phyloP scores from a whole-genome alignment of 768 basidiomycete species.

The Leucosporidium scottii region DNA sequence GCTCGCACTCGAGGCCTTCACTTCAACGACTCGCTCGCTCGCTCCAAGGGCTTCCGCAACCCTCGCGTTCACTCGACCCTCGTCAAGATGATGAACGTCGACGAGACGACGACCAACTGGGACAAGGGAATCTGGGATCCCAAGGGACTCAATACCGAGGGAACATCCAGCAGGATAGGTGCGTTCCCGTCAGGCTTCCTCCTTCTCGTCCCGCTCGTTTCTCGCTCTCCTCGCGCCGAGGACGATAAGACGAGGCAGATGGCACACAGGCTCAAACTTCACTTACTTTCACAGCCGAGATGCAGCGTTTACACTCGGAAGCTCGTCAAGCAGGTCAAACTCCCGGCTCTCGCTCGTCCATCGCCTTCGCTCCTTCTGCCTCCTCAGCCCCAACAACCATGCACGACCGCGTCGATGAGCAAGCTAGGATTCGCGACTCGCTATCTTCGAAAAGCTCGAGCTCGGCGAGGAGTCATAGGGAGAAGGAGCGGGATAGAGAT shows the following conservation, averaged over 20 bases:
- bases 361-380: conserved; percentile 52
- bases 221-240: neutral
- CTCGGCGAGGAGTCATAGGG: conserved; percentile 5
- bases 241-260: too few relatives aligned
- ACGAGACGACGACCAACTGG: conserved; percentile 81
- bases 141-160: conserved; percentile 55
- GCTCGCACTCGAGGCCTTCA: conserved; percentile 64
- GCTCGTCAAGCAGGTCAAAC: conserved; percentile 52
- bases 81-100: conserved; percentile 86
- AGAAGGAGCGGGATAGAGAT: conserved; percentile 9
- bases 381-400: neutral
- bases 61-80: conserved; percentile 93
- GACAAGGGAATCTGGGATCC: conserved; percentile 68
- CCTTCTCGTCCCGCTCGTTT: neutral
- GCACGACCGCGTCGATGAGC: conserved; percentile 4
- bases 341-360: conserved; percentile 54
- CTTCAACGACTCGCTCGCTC: conserved; percentile 93
- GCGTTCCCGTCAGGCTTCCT: conserved; percentile 38
- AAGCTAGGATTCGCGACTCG: conserved; percentile 8
- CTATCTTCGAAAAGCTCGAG: conserved; percentile 6
- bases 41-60: conserved; percentile 86
- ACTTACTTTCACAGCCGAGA: conserved; percentile 49
- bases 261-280: too few relatives aligned
- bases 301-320: conserved; percentile 60
- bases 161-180: conserved; percentile 76